These are phyloP conservation scores for Cnidoscolus chayamansa DNA, from an alignment of 441 rosid genomes.

Conservation along the genomic window DNA sequence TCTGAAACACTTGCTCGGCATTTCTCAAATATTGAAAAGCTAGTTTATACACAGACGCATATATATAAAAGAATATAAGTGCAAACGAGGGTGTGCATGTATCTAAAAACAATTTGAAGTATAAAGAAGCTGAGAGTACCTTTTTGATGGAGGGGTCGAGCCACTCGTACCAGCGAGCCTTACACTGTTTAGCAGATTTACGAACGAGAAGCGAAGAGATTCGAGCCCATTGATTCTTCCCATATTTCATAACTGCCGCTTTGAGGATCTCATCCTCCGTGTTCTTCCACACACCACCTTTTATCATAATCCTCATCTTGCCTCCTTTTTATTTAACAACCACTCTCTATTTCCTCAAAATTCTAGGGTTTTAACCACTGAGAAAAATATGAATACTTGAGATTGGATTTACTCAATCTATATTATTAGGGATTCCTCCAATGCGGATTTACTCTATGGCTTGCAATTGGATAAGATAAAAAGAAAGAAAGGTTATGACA, in stretches of 20 bases:
- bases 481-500: neutral
- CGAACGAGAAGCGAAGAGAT: slow-evolving; percentile 95
- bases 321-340: slow-evolving; percentile 19
- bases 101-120: neutral
- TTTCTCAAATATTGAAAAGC: neutral
- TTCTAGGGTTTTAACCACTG: neutral
- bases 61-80: neutral
- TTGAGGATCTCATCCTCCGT: slow-evolving; percentile 98
- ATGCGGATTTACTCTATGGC: neutral
- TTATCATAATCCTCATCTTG: slow-evolving; percentile 99
- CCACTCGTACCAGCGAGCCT: slow-evolving; percentile 99
- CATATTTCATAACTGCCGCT: slow-evolving; percentile 98
- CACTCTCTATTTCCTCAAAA: neutral
- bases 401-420: neutral
- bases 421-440: neutral
- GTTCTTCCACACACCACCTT: slow-evolving; percentile 99
- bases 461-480: neutral
- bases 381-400: neutral
- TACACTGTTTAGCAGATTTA: slow-evolving; percentile 96
- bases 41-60: neutral
- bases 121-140: slow-evolving; percentile 31
- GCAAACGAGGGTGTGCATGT: neutral
- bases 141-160: slow-evolving; percentile 97
- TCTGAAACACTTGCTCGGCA: neutral
- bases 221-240: slow-evolving; percentile 98